These are phyloP conservation scores for Candida fluviatilis DNA, from an alignment of 805 yeast genomes.

Conservation along the genomic window DNA sequence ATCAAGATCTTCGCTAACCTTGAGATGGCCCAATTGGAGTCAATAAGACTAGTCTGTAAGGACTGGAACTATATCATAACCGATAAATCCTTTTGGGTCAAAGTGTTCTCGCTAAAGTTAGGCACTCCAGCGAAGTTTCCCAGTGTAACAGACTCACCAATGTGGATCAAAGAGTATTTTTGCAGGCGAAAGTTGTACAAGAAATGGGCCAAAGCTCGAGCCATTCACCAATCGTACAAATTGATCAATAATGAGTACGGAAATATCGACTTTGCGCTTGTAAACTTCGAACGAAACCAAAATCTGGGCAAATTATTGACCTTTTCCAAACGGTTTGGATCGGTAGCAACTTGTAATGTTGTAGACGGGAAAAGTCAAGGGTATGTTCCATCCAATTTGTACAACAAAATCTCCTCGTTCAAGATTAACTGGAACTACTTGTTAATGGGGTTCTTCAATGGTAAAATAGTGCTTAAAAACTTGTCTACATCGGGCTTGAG, in stretches of 20 bases:
- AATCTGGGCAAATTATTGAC: constrained; percentile 19
- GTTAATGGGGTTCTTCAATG: constrained; percentile 23
- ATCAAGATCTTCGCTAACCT: constrained; percentile 42
- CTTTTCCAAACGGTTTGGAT: constrained; percentile 23
- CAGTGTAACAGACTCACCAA: constrained; percentile 37
- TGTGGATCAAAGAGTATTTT: constrained; percentile 47
- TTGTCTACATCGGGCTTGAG: constrained; percentile 26
- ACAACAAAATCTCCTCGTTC: constrained; percentile 1
- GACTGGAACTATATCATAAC: constrained; percentile 43
- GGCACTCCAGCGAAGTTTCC: constrained; percentile 37
- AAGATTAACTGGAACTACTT: constrained; percentile 30
- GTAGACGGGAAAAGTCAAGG: constrained; percentile 35
- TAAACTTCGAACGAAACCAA: constrained; percentile 21
- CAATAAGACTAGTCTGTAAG: constrained; percentile 42
- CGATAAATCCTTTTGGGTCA: constrained; percentile 46
- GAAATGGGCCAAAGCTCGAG: constrained; percentile 30
- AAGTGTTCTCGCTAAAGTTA: constrained; percentile 38
- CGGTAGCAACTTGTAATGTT: constrained; percentile 27
- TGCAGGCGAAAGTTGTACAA: no score
- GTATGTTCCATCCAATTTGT: constrained; percentile 28
- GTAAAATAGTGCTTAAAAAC: constrained; percentile 30
- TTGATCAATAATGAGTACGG: constrained; percentile 27
- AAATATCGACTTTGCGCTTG: constrained; percentile 16
- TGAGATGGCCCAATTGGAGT: constrained; percentile 41
- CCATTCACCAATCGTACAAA: constrained; percentile 23